These are phyloP conservation scores for Xylaria arbuscula DNA, from an alignment of 2,329 filamentous ascomycete species.

Conservation along the genomic window DNA sequence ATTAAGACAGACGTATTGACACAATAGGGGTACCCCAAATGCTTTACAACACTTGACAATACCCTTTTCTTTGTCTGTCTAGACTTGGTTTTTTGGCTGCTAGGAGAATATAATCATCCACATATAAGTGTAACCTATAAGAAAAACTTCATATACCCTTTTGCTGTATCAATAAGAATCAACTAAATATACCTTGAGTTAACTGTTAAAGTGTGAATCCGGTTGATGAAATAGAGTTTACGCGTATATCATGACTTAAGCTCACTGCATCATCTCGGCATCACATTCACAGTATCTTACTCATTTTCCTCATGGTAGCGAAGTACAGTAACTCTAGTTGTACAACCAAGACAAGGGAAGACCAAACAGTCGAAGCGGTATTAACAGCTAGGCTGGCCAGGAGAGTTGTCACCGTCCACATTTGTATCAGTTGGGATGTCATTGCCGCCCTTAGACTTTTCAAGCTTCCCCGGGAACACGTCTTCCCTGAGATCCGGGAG, in stretches of 20 bases:
- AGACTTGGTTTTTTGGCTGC: not conserved
- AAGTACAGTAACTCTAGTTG: too few species aligned
- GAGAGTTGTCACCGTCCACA: conserved; percentile 29
- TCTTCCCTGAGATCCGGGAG: not conserved
- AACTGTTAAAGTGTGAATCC: too few species aligned
- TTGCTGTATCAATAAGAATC: too few species aligned
- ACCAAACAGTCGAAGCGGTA: too few species aligned
- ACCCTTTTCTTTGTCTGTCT: not conserved
- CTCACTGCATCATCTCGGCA: too few species aligned
- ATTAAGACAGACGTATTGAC: not conserved
- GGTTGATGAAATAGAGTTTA: too few species aligned
- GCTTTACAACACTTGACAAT: not conserved
- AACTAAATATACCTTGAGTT: too few species aligned
- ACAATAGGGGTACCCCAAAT: not conserved
- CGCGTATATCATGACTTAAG: too few species aligned
- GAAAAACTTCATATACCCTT: too few species aligned
- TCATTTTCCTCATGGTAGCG: too few species aligned
- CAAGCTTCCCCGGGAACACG: not conserved
- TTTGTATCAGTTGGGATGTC: conserved; percentile 29
- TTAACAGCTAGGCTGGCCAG: conserved; percentile 35
- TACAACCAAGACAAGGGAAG: too few species aligned
- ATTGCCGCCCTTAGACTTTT: conserved; percentile 9
- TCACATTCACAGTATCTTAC: too few species aligned
- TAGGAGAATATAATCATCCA: not conserved
- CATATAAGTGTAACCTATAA: not conserved